Percentiles rank a stretch among this genome's conserved stretches.
phyloP scores from a whole-genome alignment of 306 rosid genomes.

The Castanea crenata region DNA sequence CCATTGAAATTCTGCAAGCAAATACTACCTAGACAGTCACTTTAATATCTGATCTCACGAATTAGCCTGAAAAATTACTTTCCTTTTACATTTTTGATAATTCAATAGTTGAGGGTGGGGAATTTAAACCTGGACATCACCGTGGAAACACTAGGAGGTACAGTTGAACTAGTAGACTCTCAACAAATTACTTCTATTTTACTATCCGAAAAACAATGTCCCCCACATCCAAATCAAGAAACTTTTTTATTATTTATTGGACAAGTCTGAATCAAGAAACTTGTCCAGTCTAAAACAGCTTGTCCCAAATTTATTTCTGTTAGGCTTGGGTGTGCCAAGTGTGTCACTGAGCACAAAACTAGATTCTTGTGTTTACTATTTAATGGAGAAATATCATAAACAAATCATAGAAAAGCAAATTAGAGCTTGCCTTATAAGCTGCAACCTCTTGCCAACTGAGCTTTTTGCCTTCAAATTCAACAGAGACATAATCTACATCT shows the following conservation, averaged over 20 bases:
- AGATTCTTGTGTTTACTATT: background rate
- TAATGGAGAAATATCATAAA: constrained; percentile 12
- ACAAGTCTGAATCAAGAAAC: background rate
- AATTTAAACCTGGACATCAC: too few relatives aligned
- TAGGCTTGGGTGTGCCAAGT: constrained; percentile 11
- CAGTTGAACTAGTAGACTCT: too few relatives aligned
- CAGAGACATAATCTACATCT: constrained; percentile 90
- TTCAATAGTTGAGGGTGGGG: too few relatives aligned
- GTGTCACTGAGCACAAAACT: background rate
- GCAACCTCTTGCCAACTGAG: constrained; percentile 94
- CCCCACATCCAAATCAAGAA: too few relatives aligned
- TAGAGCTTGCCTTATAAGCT: constrained; percentile 66
- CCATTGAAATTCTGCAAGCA: background rate
- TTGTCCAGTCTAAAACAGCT: background rate
- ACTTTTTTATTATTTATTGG: too few relatives aligned
- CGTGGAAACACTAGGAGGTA: too few relatives aligned
- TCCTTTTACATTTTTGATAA: background rate
- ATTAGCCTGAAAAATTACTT: background rate
- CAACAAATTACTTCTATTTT: background rate
- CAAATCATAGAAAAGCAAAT: constrained; percentile 16
- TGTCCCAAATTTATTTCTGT: background rate
- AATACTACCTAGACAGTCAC: background rate
- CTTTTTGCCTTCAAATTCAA: constrained; percentile 75
- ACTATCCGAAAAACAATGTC: background rate
- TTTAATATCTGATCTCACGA: background rate